phyloP scores from a whole-genome alignment of 192 early-diverging fungal genomes.

The Podila epicladia region DNA sequence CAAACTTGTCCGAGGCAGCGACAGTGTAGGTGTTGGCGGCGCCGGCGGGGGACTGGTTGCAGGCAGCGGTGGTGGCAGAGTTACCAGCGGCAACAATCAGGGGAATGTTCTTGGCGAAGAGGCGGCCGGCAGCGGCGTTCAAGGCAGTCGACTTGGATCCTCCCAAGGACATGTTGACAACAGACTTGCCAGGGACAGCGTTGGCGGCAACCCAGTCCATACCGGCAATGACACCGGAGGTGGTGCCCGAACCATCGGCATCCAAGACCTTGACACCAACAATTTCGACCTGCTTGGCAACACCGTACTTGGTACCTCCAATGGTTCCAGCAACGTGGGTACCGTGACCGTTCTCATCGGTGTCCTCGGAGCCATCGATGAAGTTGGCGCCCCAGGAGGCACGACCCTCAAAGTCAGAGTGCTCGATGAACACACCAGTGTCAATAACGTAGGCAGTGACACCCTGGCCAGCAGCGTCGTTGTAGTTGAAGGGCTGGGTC shows the following conservation, averaged over 20 bases:
- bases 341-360: too few species aligned
- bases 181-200: too few species aligned
- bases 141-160: conserved; percentile 54
- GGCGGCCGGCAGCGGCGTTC: conserved; percentile 49
- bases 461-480: conserved; percentile 64
- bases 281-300: conserved; percentile 63
- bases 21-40: conserved; percentile 49
- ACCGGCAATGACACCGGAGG: conserved; percentile 55
- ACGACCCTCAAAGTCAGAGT: conserved; percentile 57
- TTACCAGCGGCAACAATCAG: conserved; percentile 69
- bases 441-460: conserved; percentile 69
- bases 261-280: conserved; percentile 65
- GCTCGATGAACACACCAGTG: conserved; percentile 57
- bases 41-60: conserved; percentile 57
- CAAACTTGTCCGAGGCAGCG: conserved; percentile 37
- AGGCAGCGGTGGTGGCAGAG: conserved; percentile 58
- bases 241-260: conserved; percentile 52
- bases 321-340: too few species aligned
- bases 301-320: conserved; percentile 51
- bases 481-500: conserved; percentile 58
- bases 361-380: too few species aligned
- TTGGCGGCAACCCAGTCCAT: too few species aligned
- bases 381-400: conserved; percentile 28
- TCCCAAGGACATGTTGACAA: conserved; percentile 66
- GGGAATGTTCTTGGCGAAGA: conserved; percentile 60